phyloP scores from a whole-genome alignment of 768 basidiomycete species.

The Lactarius vividus region DNA sequence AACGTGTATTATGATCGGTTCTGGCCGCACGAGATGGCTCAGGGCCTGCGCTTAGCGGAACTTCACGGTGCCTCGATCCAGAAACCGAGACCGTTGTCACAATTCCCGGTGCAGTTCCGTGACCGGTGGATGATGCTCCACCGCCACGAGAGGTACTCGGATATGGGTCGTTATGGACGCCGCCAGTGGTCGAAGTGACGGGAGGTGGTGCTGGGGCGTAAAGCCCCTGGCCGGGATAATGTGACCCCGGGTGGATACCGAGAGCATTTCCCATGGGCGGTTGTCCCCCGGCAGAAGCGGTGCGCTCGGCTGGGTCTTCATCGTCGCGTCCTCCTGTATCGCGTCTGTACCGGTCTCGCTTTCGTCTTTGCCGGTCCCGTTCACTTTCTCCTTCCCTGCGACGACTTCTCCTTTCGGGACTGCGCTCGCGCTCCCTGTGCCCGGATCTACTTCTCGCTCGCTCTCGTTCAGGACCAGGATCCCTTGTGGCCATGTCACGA shows the following conservation, averaged over 20 bases:
- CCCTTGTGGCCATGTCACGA: slow-evolving; percentile 17
- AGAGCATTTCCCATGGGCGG: slow-evolving; percentile 14
- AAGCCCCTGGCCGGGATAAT: slow-evolving; percentile 11
- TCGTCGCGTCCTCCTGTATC: slow-evolving; percentile 9
- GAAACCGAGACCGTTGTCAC: slow-evolving; percentile 7
- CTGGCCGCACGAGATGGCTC: background rate
- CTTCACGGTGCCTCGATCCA: slow-evolving; percentile 12
- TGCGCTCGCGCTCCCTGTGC: slow-evolving; percentile 20
- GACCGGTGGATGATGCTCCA: slow-evolving; percentile 2
- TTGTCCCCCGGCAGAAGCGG: background rate
- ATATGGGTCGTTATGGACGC: slow-evolving; percentile 1
- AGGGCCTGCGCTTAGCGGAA: background rate
- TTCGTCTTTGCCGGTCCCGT: slow-evolving; percentile 9
- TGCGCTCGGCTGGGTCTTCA: background rate
- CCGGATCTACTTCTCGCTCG: slow-evolving; percentile 15
- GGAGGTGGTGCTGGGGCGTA: slow-evolving; percentile 9
- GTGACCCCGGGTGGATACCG: slow-evolving; percentile 12
- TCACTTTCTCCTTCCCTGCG: slow-evolving; percentile 20
- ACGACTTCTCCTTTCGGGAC: slow-evolving; percentile 16
- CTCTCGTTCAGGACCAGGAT: slow-evolving; percentile 6
- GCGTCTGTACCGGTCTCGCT: slow-evolving; percentile 16
- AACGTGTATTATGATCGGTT: background rate
- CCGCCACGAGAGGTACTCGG: slow-evolving; percentile 8
- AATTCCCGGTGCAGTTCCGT: slow-evolving; percentile 5
- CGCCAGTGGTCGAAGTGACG: background rate